These are phyloP conservation scores for Monilinia polystroma DNA, from an alignment of 2,329 filamentous ascomycete species.

Conservation along the genomic window DNA sequence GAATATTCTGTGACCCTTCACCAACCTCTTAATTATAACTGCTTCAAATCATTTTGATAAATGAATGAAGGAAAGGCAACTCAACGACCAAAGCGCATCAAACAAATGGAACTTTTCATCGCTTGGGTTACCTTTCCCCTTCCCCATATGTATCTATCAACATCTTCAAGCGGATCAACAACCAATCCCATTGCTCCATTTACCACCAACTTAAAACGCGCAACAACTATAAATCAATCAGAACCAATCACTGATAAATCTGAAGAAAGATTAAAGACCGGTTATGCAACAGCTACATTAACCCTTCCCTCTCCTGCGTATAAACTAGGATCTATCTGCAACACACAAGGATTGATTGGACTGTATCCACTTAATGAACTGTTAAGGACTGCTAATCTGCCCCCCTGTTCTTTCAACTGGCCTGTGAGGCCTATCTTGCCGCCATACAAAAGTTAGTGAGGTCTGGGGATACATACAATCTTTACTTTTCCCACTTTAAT, in stretches of 20 bases:
- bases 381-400: background rate
- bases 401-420: conserved; percentile 12
- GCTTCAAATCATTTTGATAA: background rate
- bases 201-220: background rate
- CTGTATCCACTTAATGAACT: background rate
- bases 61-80: background rate
- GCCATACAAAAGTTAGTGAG: conserved; percentile 17
- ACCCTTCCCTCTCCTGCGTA: conserved; percentile 9
- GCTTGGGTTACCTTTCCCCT: background rate
- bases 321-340: background rate
- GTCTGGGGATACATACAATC: conserved; percentile 13
- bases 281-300: conserved; percentile 21
- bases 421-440: conserved; percentile 17
- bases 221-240: background rate
- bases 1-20: background rate
- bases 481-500: background rate
- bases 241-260: conserved; percentile 6
- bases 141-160: background rate
- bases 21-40: background rate
- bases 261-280: conserved; percentile 9
- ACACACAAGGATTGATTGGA: background rate
- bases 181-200: conserved; percentile 7
- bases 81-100: background rate
- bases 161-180: conserved; percentile 8
- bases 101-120: background rate